phyloP scores from a whole-genome alignment of 495 filamentous ascomycete species.

The Margaritispora aquatica region DNA sequence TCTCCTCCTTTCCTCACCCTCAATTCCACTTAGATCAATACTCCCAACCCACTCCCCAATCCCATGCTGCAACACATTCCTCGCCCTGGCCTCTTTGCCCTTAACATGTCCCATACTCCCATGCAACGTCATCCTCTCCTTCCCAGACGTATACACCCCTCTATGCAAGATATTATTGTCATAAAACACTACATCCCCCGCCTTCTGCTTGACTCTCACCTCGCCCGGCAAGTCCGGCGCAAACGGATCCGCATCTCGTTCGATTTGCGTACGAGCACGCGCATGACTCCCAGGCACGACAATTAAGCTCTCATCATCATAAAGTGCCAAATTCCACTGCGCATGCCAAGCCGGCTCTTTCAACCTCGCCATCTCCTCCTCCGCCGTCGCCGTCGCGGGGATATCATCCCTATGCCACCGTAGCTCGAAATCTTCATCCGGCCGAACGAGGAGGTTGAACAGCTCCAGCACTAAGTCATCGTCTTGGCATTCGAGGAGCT shows the following conservation, averaged over 20 bases:
- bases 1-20: slow-evolving; percentile 44
- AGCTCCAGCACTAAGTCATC: slow-evolving; percentile 66
- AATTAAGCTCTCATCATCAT: slow-evolving; percentile 57
- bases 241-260: slow-evolving; percentile 55
- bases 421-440: slow-evolving; percentile 57
- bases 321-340: slow-evolving; percentile 75
- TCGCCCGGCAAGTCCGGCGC: slow-evolving; percentile 52
- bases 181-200: slow-evolving; percentile 78
- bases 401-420: slow-evolving; percentile 80
- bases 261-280: slow-evolving; percentile 56
- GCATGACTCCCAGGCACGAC: slow-evolving; percentile 67
- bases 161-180: slow-evolving; percentile 84
- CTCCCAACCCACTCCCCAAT: slow-evolving; percentile 66
- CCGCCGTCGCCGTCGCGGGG: slow-evolving; percentile 42
- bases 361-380: slow-evolving; percentile 51
- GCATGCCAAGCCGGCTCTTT: slow-evolving; percentile 51
- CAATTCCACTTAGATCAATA: slow-evolving; percentile 45
- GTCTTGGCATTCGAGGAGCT: slow-evolving; percentile 40
- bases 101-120: slow-evolving; percentile 65
- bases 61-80: slow-evolving; percentile 82
- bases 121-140: slow-evolving; percentile 70
- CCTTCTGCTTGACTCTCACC: slow-evolving; percentile 53
- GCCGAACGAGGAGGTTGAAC: slow-evolving; percentile 71
- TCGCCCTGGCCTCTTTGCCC: slow-evolving; percentile 49
- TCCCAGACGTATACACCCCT: slow-evolving; percentile 58